phyloP scores from a whole-genome alignment of 163 green algal genomes.

The Scenedesmus sp. region DNA sequence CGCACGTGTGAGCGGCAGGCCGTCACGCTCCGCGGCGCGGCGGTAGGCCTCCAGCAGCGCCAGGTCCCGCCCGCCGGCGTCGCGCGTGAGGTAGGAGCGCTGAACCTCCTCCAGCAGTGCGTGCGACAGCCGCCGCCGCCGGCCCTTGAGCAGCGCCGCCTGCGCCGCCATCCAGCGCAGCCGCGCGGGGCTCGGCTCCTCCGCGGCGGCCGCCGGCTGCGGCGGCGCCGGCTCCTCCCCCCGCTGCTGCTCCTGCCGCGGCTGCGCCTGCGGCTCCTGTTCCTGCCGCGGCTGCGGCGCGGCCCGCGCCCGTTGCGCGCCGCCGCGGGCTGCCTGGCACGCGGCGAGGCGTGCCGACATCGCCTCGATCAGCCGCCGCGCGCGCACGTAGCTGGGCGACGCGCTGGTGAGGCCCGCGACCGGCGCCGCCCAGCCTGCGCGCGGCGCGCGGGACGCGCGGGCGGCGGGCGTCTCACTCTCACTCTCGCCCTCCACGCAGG shows the following conservation, averaged over 20 bases:
- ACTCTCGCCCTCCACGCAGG: not conserved
- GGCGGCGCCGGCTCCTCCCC: slow-evolving; percentile 15
- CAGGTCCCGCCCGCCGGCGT: slow-evolving; percentile 15
- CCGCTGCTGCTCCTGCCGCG: not conserved
- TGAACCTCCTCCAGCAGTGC: slow-evolving; percentile 41
- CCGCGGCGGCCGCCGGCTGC: slow-evolving; percentile 1
- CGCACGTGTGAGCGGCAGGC: slow-evolving; percentile 11
- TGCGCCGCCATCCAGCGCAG: slow-evolving; percentile 4
- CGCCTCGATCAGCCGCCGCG: slow-evolving; percentile 8
- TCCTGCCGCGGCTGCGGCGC: not conserved
- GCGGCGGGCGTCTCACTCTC: not conserved
- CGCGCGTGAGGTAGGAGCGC: slow-evolving; percentile 36
- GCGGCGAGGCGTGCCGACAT: slow-evolving; percentile 13
- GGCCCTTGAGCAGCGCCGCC: slow-evolving; percentile 37
- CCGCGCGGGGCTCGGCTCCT: not conserved
- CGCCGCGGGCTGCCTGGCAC: slow-evolving; percentile 1
- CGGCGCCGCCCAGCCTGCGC: slow-evolving; percentile 51
- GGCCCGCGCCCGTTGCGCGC: not conserved
- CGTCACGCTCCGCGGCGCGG: not conserved
- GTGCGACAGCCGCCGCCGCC: slow-evolving; percentile 44
- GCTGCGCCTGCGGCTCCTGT: not conserved
- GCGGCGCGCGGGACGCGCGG: not conserved
- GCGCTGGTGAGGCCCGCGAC: slow-evolving; percentile 41
- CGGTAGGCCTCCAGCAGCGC: slow-evolving; percentile 46
- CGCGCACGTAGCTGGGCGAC: slow-evolving; percentile 18